Evolutionary conservation across 2,329 filamentous ascomycete species (phyloP), one percentile per base, ranked within the genome.

Genomic region (Cordyceps pruinosa): DNA sequence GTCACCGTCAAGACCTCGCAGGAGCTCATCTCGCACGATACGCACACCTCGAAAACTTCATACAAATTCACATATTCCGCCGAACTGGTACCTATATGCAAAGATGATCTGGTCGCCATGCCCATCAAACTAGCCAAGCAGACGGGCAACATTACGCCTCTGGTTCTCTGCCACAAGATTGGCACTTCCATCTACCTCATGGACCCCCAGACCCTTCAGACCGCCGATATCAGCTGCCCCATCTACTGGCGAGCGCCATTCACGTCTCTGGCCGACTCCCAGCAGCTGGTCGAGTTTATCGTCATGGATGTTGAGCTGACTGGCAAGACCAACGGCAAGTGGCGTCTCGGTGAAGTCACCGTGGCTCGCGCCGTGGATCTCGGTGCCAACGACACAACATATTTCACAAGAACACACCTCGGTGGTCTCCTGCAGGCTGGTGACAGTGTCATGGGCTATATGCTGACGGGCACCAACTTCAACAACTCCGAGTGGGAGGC

Each of bases 61-160:
- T 97, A 93, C 82, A 99, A 99, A 72, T 97, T 97, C 75, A 87
- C 89, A 46, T 97, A 85, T 73, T 95, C 91, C 0, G 85, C 88
- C 55, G 90, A 97, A 69, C 73, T 99, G 49, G 87, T 97, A 26
- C 94, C 94, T 1, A 91, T 99, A 50, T 97, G 94, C 79, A 96
- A 97, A 73, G 94, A 99, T 66, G 94, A 99, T 69, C 78, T 99
- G 28, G 90, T 99, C n/a, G 92, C 90, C 1, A 77, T 99, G 35
- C 94, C 94, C 1, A 85, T 96, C 61, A 91, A 90, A 64, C 77
- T 97, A 59, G 94, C 94, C 15, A 94, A 91, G 71, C 84, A 87
- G 57, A 78, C 88, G 52, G 92, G 94, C 61, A 97, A 96, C 72
- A 96, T 97, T 65, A 82, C 85, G 2, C 94, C 94, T 3, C 77